Base-by-base conservation (phyloP, 2,329 filamentous ascomycete genomes). In the Pseudogymnoascus verrucosus region DNA sequence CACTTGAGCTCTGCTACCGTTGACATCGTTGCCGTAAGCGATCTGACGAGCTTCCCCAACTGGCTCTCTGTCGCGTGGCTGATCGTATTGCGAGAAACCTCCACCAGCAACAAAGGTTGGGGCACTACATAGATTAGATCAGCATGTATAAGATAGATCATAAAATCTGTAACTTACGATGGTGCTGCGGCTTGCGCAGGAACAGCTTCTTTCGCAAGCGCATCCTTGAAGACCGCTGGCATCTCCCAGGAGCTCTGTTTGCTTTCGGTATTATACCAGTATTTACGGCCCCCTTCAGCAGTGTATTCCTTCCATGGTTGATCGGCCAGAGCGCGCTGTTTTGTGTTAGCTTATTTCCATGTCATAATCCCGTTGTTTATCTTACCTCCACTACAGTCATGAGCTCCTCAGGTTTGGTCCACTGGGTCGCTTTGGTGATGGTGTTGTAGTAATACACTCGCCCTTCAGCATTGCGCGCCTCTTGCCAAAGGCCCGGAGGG, bases 231-330 rank as follows among this genome's bases (percentile, higher is more conserved):
- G 67, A 79, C 85, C 63, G 91, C 89, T 63, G 95, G 95, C 83
- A 96, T 93, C 72, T 93, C 89, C 95, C 95, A 99, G 34, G 90
- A 91, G 75, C 92, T 98, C 78, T 92, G 84, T 77, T 93, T 93
- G 51, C 90, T 93, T 76, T 96, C 89, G 36, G 88, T 90, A 76
- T 99, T 95, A 76, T 93, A 93, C 90, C 92, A 99, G 77, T 99
- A 99, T 74, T 93, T 91, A 71, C 88, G 87, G 57, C 93, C 95
- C 67, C 91, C 90, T 66, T 92, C 87, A 21, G 90, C 88, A 26
- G 89, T 91, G 73, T 96, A 95, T 76, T 96, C 91, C 72, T 93
- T 95, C 92, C 93, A 99, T 67, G 90, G 90, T 69, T 95, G 90
- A 70, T 88, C 88, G 61, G 89, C 83, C 59, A 96, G 82, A 63